Evolutionary conservation across 2,329 filamentous ascomycete species (phyloP).

Genomic region (Ophiostoma piceae): DNA sequence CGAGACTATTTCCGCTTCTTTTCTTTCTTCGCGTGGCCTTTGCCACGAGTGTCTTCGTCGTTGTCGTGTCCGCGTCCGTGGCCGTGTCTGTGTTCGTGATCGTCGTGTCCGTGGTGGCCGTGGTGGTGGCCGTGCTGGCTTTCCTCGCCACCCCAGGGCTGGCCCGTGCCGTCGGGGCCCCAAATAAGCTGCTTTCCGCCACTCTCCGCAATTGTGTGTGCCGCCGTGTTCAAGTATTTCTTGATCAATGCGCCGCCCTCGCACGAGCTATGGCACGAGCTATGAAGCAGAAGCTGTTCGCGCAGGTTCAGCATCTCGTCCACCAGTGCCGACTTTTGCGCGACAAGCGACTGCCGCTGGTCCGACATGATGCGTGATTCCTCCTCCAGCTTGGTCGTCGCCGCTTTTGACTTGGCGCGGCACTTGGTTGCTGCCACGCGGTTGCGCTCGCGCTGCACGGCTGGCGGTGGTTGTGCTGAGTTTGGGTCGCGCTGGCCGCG

Average conservation of each 20-base stretch:
- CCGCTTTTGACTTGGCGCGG: conserved; percentile 33
- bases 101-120: neutral
- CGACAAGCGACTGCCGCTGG: conserved; percentile 27
- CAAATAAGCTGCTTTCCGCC: conserved; percentile 23
- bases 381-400: conserved; percentile 30
- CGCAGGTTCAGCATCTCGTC: conserved; percentile 34
- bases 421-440: conserved; percentile 33
- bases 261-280: conserved; percentile 26
- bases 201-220: conserved; percentile 24
- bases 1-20: neutral
- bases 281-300: conserved; percentile 32
- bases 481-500: neutral
- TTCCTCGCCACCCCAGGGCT: neutral
- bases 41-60: neutral
- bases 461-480: conserved; percentile 6
- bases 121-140: neutral
- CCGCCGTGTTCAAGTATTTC: conserved; percentile 31
- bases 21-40: conserved; percentile 4
- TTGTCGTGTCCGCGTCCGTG: neutral
- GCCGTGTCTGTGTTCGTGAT: neutral
- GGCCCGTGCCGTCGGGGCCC: conserved; percentile 24
- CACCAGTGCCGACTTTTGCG: conserved; percentile 27
- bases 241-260: conserved; percentile 27
- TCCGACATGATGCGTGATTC: conserved; percentile 26
- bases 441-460: conserved; percentile 29